Evolutionary conservation across 805 yeast genomes (phyloP).

Genomic region (Lachancea fermentati): DNA sequence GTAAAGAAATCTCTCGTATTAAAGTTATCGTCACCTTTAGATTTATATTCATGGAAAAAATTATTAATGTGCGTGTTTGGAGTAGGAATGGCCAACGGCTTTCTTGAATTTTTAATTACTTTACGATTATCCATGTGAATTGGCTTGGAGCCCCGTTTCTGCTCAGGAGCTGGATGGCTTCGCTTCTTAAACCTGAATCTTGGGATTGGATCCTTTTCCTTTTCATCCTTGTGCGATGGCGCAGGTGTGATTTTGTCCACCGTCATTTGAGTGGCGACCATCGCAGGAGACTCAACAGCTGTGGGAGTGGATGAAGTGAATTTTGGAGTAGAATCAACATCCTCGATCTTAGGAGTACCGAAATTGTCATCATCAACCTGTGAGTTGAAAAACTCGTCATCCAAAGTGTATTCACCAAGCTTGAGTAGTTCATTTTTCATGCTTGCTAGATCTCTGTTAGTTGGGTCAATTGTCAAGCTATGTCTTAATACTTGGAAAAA

Average conservation of each 20-base stretch:
- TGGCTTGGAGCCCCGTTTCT: conserved; percentile 15
- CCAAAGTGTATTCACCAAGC: conserved; percentile 70
- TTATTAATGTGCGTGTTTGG: conserved; percentile 41
- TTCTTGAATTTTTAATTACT: conserved; percentile 37
- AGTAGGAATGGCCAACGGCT: conserved; percentile 63
- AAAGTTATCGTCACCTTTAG: conserved; percentile 30
- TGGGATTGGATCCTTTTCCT: conserved; percentile 23
- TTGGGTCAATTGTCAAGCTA: conserved; percentile 79
- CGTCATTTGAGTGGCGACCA: conserved; percentile 2
- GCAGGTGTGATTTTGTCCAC: conserved; percentile 11
- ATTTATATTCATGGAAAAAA: conserved; percentile 35
- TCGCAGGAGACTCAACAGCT: neutral
- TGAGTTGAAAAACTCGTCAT: conserved; percentile 55
- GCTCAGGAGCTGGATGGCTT: conserved; percentile 15
- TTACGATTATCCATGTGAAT: conserved; percentile 26
- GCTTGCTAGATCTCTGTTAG: conserved; percentile 60
- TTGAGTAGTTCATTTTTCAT: conserved; percentile 56
- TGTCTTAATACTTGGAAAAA: conserved; percentile 77
- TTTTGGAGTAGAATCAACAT: conserved; percentile 3
- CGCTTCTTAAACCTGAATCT: conserved; percentile 28
- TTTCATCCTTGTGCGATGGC: conserved; percentile 5
- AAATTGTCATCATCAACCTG: conserved; percentile 39
- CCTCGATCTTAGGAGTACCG: conserved; percentile 1
- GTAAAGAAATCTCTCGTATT: conserved; percentile 72
- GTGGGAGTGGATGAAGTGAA: conserved; percentile 8